A percentile compares a stretch with the other conserved stretches of the same genome.
These are phyloP conservation scores for Primulina eburnea DNA, from an alignment of 257 asterid genomes.

Conservation along the genomic window DNA sequence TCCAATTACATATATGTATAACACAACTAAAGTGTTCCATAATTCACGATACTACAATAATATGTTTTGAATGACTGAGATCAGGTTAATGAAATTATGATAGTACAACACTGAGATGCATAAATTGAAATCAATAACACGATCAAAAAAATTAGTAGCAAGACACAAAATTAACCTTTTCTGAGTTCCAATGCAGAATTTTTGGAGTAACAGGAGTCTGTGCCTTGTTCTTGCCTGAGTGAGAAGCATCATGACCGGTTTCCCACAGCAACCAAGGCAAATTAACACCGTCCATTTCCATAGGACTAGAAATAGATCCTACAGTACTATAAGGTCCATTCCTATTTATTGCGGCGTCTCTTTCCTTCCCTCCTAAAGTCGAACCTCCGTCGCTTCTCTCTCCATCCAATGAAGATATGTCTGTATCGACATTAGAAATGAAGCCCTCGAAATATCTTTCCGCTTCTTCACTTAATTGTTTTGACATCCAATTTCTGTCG, in stretches of 20 bases:
- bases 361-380: slow-evolving; percentile 57
- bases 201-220: slow-evolving; percentile 43
- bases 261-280: slow-evolving; percentile 63
- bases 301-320: slow-evolving; percentile 27
- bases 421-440: slow-evolving; percentile 75
- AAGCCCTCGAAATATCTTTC: slow-evolving; percentile 80
- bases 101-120: neutral
- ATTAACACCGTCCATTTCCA: slow-evolving; percentile 44
- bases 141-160: neutral
- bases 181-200: slow-evolving; percentile 33
- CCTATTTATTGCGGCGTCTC: slow-evolving; percentile 27
- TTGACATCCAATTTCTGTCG: slow-evolving; percentile 55
- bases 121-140: neutral
- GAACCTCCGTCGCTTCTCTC: slow-evolving; percentile 88
- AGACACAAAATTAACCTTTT: slow-evolving; percentile 29
- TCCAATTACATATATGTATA: too few species aligned
- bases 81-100: neutral
- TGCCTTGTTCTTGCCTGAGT: slow-evolving; percentile 23
- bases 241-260: slow-evolving; percentile 41
- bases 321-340: slow-evolving; percentile 32
- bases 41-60: neutral
- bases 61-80: neutral
- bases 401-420: slow-evolving; percentile 90
- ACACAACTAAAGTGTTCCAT: neutral
- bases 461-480: slow-evolving; percentile 65